These are phyloP conservation scores for Cylindrotheca closterium DNA, from an alignment of 108 stramenopile species.

Conservation along the genomic window DNA sequence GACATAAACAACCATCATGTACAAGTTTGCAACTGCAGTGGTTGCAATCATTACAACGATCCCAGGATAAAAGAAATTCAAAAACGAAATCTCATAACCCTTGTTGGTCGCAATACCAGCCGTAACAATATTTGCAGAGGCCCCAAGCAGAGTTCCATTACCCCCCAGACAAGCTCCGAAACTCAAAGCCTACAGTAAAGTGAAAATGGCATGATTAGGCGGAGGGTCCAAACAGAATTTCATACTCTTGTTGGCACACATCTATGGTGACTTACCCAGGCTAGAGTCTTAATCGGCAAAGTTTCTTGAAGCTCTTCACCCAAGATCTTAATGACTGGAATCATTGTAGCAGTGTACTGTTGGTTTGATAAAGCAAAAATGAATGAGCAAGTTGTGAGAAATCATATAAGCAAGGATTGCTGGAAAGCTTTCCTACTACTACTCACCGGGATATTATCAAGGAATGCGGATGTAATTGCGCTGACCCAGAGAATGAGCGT, in stretches of 20 bases:
- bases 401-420: too few species aligned
- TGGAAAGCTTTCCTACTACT: too few species aligned
- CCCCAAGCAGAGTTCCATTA: constrained; percentile 67
- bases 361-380: constrained; percentile 39
- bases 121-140: constrained; percentile 63
- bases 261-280: too few species aligned
- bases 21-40: neutral
- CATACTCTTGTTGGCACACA: too few species aligned
- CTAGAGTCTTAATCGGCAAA: constrained; percentile 50
- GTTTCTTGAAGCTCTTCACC: constrained; percentile 45
- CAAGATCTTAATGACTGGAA: constrained; percentile 53
- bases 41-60: constrained; percentile 48
- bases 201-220: too few species aligned
- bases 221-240: too few species aligned
- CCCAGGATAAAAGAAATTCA: constrained; percentile 64
- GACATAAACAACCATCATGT: too few species aligned
- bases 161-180: constrained; percentile 71
- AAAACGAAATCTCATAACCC: constrained; percentile 49
- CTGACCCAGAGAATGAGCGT: constrained; percentile 59
- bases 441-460: constrained; percentile 21
- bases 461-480: constrained; percentile 57
- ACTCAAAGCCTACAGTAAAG: too few species aligned
- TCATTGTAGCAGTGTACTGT: constrained; percentile 74
- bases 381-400: neutral
- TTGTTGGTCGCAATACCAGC: constrained; percentile 50